These are phyloP conservation scores for Dipteronia sinensis DNA, from an alignment of 345 rosid species.

Conservation along the genomic window DNA sequence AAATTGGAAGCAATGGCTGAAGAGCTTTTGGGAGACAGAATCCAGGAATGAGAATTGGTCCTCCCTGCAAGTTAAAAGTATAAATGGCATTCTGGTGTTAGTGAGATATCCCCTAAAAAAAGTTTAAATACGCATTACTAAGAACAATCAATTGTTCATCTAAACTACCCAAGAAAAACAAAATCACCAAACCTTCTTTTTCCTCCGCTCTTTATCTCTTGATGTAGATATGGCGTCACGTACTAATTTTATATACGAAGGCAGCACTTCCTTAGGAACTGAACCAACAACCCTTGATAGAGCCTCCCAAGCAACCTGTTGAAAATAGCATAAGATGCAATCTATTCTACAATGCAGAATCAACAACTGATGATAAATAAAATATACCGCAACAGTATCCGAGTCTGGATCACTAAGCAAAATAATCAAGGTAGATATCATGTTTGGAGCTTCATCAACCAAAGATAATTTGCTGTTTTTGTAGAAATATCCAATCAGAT, in stretches of 20 bases:
- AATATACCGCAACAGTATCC: slow-evolving; percentile 71
- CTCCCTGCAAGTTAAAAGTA: slow-evolving; percentile 65
- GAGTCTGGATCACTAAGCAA: slow-evolving; percentile 90
- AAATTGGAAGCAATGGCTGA: slow-evolving; percentile 89
- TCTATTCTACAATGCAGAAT: slow-evolving; percentile 10
- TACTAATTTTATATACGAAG: slow-evolving; percentile 80
- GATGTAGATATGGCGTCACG: slow-evolving; percentile 96
- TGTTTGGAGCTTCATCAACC: slow-evolving; percentile 94
- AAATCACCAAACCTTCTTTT: slow-evolving; percentile 62
- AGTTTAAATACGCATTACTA: not conserved
- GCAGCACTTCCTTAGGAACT: slow-evolving; percentile 92
- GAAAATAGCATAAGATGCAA: slow-evolving; percentile 28
- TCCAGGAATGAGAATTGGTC: slow-evolving; percentile 85
- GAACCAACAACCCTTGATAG: slow-evolving; percentile 81
- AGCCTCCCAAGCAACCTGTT: slow-evolving; percentile 95
- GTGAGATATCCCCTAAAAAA: slow-evolving; percentile 8
- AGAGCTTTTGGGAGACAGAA: slow-evolving; percentile 95
- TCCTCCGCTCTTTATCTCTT: slow-evolving; percentile 90
- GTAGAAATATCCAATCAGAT: slow-evolving; percentile 88
- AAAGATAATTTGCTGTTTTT: slow-evolving; percentile 89
- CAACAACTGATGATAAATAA: slow-evolving; percentile 20
- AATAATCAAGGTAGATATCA: slow-evolving; percentile 84
- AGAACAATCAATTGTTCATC: not conserved
- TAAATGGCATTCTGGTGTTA: slow-evolving; percentile 6
- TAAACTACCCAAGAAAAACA: slow-evolving; percentile 2